phyloP scores from a whole-genome alignment of 1,284 basidiomycete species.

The Dichomitus squalens region DNA sequence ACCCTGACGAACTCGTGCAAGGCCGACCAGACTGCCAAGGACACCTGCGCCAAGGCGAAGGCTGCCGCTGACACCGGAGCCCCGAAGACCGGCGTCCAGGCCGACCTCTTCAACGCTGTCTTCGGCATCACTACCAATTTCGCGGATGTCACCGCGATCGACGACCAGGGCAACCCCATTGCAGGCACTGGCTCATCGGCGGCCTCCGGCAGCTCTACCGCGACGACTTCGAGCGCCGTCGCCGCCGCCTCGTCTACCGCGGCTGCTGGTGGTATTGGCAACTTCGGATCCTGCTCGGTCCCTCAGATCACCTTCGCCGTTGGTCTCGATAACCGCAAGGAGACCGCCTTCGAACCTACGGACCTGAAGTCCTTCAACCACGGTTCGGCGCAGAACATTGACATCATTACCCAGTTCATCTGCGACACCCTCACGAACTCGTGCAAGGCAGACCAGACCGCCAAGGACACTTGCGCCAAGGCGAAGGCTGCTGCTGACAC shows the following conservation, averaged over 20 bases:
- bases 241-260: background rate
- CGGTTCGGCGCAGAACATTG: slow-evolving; percentile 54
- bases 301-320: slow-evolving; percentile 62
- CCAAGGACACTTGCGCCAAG: slow-evolving; percentile 48
- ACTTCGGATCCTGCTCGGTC: slow-evolving; percentile 58
- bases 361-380: slow-evolving; percentile 49
- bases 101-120: slow-evolving; percentile 59
- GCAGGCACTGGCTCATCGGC: slow-evolving; percentile 22
- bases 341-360: slow-evolving; percentile 55
- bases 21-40: slow-evolving; percentile 54
- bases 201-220: slow-evolving; percentile 15
- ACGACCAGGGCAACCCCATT: slow-evolving; percentile 31
- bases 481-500: slow-evolving; percentile 47
- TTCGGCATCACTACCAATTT: slow-evolving; percentile 48
- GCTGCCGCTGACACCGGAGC: slow-evolving; percentile 46
- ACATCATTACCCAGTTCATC: slow-evolving; percentile 57
- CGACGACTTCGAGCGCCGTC: slow-evolving; percentile 1
- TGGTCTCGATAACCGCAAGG: slow-evolving; percentile 60
- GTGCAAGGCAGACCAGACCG: slow-evolving; percentile 55
- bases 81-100: slow-evolving; percentile 51
- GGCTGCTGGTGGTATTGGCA: slow-evolving; percentile 34
- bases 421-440: slow-evolving; percentile 55
- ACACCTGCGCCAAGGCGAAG: slow-evolving; percentile 45
- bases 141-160: slow-evolving; percentile 28
- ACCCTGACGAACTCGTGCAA: slow-evolving; percentile 51